phyloP scores from a whole-genome alignment of 2,329 filamentous ascomycete species.

The Fusarium dimerum region DNA sequence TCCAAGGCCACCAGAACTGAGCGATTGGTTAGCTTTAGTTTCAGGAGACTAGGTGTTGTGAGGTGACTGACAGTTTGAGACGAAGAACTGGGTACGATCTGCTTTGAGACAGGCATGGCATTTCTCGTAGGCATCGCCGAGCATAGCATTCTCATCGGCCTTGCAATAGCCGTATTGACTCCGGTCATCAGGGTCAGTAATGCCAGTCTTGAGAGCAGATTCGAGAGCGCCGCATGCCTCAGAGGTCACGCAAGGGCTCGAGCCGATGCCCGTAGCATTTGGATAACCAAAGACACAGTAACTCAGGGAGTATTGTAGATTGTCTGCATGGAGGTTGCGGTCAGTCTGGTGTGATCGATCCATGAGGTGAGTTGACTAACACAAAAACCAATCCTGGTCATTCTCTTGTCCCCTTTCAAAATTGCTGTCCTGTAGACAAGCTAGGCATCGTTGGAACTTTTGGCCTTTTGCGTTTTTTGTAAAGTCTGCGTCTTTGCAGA shows the following conservation, averaged over 20 bases:
- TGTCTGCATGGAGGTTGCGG: slow-evolving; percentile 40
- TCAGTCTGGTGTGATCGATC: neutral
- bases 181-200: slow-evolving; percentile 35
- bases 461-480: slow-evolving; percentile 38
- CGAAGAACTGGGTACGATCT: slow-evolving; percentile 41
- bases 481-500: slow-evolving; percentile 49
- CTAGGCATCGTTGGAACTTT: slow-evolving; percentile 52
- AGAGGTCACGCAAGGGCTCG: slow-evolving; percentile 52
- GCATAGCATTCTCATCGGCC: slow-evolving; percentile 40
- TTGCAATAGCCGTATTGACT: slow-evolving; percentile 50
- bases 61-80: slow-evolving; percentile 51
- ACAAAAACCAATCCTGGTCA: slow-evolving; percentile 58
- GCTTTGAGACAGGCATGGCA: slow-evolving; percentile 50
- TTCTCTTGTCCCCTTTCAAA: slow-evolving; percentile 49
- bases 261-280: slow-evolving; percentile 45
- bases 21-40: neutral
- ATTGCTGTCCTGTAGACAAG: slow-evolving; percentile 53
- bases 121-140: slow-evolving; percentile 33
- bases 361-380: slow-evolving; percentile 39
- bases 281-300: slow-evolving; percentile 55
- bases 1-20: slow-evolving; percentile 52
- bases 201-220: slow-evolving; percentile 41
- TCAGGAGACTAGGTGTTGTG: neutral
- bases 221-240: slow-evolving; percentile 51
- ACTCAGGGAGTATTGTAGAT: slow-evolving; percentile 53